These are phyloP conservation scores for Ammopiptanthus mongolicus DNA, from an alignment of 306 rosid species.

Conservation along the genomic window DNA sequence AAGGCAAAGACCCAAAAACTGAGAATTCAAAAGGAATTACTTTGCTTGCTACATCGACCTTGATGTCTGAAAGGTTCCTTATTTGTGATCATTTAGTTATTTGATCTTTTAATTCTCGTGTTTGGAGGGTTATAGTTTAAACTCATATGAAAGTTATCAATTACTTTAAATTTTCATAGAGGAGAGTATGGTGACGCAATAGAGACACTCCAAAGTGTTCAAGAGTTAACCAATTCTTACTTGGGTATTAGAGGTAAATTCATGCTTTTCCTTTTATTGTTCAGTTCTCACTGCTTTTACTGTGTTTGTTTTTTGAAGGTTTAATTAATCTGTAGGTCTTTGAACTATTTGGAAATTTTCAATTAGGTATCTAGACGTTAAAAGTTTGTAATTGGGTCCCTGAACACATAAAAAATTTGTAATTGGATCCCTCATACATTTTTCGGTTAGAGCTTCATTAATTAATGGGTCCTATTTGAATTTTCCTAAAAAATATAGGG, in stretches of 20 bases:
- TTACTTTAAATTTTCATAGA: slow-evolving; percentile 28
- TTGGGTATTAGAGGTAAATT: slow-evolving; percentile 61
- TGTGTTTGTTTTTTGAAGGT: no score
- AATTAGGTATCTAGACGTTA: no score
- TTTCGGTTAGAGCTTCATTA: no score
- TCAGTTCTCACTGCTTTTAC: neutral
- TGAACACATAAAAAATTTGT: no score
- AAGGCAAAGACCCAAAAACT: slow-evolving; percentile 37
- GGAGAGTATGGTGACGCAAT: slow-evolving; percentile 61
- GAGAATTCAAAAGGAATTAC: slow-evolving; percentile 67
- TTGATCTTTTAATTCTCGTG: neutral
- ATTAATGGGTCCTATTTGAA: no score
- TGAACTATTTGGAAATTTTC: no score
- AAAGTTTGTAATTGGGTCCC: no score
- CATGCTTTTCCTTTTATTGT: neutral
- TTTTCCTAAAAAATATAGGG: no score
- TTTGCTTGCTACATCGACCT: slow-evolving; percentile 68
- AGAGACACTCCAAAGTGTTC: slow-evolving; percentile 56
- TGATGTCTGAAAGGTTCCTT: slow-evolving; percentile 67
- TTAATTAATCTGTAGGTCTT: no score
- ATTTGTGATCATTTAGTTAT: neutral
- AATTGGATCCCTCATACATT: no score
- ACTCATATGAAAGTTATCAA: neutral
- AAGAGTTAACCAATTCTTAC: slow-evolving; percentile 52
- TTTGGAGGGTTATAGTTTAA: neutral